phyloP scores from a whole-genome alignment of 345 rosid species.

The Melastoma malabathricum region DNA sequence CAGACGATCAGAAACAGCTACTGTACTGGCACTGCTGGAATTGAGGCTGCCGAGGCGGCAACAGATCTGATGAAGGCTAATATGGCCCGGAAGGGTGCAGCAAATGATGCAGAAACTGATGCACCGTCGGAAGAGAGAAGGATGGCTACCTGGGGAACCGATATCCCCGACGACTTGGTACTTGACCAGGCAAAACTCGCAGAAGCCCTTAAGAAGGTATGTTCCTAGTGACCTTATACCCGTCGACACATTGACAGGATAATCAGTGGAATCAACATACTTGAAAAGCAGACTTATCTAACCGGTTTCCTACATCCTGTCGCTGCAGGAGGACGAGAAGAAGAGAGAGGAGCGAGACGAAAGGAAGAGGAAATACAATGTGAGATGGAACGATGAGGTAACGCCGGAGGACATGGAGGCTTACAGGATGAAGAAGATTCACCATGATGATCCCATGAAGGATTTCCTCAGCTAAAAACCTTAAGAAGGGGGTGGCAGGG shows the following conservation, averaged over 20 bases:
- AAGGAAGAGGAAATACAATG: constrained; percentile 57
- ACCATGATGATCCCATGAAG: constrained; percentile 66
- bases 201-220: constrained; percentile 57
- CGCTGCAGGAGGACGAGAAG: constrained; percentile 39
- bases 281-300: not conserved
- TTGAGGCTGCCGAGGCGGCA: constrained; percentile 71
- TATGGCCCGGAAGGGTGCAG: constrained; percentile 37
- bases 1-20: constrained; percentile 65
- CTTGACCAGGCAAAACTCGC: constrained; percentile 48
- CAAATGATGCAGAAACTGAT: constrained; percentile 20
- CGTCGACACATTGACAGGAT: not conserved
- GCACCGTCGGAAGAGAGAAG: constrained; percentile 44
- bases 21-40: constrained; percentile 70
- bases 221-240: not conserved
- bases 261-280: not conserved
- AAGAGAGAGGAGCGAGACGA: constrained; percentile 46
- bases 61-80: constrained; percentile 57
- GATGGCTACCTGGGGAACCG: constrained; percentile 75
- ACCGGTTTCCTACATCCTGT: not conserved
- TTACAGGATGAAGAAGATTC: constrained; percentile 59
- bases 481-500: too few species aligned
- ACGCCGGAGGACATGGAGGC: constrained; percentile 62
- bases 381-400: constrained; percentile 48
- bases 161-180: constrained; percentile 51
- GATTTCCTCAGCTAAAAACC: constrained; percentile 22